These are phyloP conservation scores for Metschnikowia aberdeeniae DNA, from an alignment of 805 yeast genomes.

Conservation along the genomic window DNA sequence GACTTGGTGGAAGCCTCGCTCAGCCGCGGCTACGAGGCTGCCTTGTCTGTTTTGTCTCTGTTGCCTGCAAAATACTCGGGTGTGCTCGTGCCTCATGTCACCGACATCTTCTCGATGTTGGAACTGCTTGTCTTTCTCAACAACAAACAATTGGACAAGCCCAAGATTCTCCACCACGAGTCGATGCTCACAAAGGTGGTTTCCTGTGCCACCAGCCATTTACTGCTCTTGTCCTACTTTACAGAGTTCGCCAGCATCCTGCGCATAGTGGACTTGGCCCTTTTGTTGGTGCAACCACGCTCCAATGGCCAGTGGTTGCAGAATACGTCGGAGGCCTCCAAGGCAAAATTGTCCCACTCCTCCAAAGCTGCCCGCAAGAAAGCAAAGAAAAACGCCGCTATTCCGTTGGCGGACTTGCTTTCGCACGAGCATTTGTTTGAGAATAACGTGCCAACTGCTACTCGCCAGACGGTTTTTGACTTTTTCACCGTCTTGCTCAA, in stretches of 20 bases:
- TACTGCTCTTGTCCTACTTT: conserved; percentile 34
- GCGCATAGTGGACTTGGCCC: conserved; percentile 56
- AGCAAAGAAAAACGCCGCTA: conserved; percentile 38
- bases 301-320: conserved; percentile 1
- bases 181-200: conserved; percentile 36
- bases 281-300: conserved; percentile 40
- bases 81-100: conserved; percentile 44
- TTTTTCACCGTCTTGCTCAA: conserved; percentile 51
- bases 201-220: conserved; percentile 23
- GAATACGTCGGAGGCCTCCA: conserved; percentile 1
- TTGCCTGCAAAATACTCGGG: conserved; percentile 36
- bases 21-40: conserved; percentile 40
- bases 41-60: conserved; percentile 39
- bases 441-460: conserved; percentile 34
- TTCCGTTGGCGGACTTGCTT: conserved; percentile 62
- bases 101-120: conserved; percentile 47
- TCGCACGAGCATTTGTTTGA: conserved; percentile 60
- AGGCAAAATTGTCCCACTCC: conserved; percentile 8
- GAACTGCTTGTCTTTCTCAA: conserved; percentile 59
- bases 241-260: conserved; percentile 50
- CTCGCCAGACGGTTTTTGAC: conserved; percentile 30
- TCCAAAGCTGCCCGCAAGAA: conserved; percentile 27
- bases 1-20: conserved; percentile 42
- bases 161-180: conserved; percentile 36
- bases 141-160: conserved; percentile 27